Percentiles rank a stretch among this genome's conserved stretches.
Evolutionary conservation across 2,329 filamentous ascomycete genomes (phyloP).

Genomic region (Cladosporium colombiae): DNA sequence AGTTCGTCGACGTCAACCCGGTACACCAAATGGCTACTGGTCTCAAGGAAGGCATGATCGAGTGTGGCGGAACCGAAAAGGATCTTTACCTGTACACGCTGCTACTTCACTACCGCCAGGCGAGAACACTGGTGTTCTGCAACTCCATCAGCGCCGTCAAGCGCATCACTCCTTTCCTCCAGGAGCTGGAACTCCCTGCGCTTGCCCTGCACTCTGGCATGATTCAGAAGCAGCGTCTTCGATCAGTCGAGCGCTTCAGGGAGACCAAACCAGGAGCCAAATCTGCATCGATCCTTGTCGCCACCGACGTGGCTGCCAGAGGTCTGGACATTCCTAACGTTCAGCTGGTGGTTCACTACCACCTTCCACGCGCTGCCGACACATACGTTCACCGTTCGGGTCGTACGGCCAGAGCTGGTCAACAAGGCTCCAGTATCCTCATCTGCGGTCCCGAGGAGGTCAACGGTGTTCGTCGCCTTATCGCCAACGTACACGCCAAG

Average conservation of each 20-base stretch:
- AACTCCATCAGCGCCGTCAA: constrained; percentile 94
- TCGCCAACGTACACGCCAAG: constrained; percentile 80
- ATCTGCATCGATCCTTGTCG: constrained; percentile 70
- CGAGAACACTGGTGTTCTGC: constrained; percentile 85
- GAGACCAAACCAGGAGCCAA: constrained; percentile 49
- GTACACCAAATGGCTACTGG: constrained; percentile 82
- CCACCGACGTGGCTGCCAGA: constrained; percentile 89
- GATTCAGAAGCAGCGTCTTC: constrained; percentile 92
- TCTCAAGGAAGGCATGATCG: constrained; percentile 84
- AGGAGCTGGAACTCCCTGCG: constrained; percentile 75
- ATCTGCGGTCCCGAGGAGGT: constrained; percentile 93
- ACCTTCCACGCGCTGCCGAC: constrained; percentile 87
- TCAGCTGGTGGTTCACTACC: constrained; percentile 90
- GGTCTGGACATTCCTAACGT: constrained; percentile 92
- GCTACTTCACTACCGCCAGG: constrained; percentile 76
- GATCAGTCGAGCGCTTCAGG: constrained; percentile 87
- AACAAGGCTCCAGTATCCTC: constrained; percentile 77
- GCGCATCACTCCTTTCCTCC: constrained; percentile 78
- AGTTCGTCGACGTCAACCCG: constrained; percentile 90
- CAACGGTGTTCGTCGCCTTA: constrained; percentile 75
- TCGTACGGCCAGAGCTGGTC: constrained; percentile 82
- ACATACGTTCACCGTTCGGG: constrained; percentile 95
- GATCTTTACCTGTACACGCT: constrained; percentile 92
- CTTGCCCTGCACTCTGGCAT: constrained; percentile 88
- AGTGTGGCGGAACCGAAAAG: constrained; percentile 93